Percentiles rank a stretch among this genome's conserved stretches.
Conservation (phyloP, 495 filamentous ascomycete genomes). For the Tuber microsphaerosporum region DNA sequence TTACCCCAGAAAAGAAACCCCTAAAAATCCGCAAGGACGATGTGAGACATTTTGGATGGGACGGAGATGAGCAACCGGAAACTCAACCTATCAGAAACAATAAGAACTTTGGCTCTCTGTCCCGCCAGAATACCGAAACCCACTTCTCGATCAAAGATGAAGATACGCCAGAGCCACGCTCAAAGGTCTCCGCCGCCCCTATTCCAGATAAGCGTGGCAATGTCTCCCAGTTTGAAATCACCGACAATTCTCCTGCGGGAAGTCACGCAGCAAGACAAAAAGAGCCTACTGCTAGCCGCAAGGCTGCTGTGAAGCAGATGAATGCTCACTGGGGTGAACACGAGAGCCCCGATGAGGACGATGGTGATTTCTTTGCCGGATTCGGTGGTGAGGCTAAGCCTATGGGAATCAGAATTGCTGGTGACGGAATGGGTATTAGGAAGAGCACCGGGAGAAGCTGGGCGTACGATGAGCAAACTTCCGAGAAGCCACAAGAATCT, state of each 20-base stretch:
- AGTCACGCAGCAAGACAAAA: conserved; percentile 13
- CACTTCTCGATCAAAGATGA: conserved; percentile 62
- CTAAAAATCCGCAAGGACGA: conserved; percentile 51
- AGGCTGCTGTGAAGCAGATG: conserved; percentile 40
- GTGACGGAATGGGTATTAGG: conserved; percentile 35
- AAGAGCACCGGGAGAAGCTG: conserved; percentile 27
- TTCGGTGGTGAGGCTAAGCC: conserved; percentile 27
- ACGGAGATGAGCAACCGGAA: conserved; percentile 56
- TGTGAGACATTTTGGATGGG: conserved; percentile 65
- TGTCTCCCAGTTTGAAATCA: conserved; percentile 36
- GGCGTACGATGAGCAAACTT: conserved; percentile 17
- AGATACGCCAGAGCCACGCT: conserved; percentile 28
- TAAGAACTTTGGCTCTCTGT: conserved; percentile 50
- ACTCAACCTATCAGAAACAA: conserved; percentile 50
- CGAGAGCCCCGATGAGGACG: conserved; percentile 25
- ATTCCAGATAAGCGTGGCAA: conserved; percentile 12
- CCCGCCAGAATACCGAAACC: conserved; percentile 67
- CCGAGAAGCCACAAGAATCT: conserved; percentile 13
- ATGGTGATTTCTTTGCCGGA: conserved; percentile 38
- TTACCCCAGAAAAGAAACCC: conserved; percentile 64
- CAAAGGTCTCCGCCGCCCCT: conserved; percentile 19
- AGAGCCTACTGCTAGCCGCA: conserved; percentile 22
- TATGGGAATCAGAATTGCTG: conserved; percentile 29
- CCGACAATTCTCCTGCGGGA: conserved; percentile 36
- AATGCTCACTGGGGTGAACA: conserved; percentile 34